phyloP scores from a whole-genome alignment of 2,329 filamentous ascomycete genomes.

The Geosmithia morbida region DNA sequence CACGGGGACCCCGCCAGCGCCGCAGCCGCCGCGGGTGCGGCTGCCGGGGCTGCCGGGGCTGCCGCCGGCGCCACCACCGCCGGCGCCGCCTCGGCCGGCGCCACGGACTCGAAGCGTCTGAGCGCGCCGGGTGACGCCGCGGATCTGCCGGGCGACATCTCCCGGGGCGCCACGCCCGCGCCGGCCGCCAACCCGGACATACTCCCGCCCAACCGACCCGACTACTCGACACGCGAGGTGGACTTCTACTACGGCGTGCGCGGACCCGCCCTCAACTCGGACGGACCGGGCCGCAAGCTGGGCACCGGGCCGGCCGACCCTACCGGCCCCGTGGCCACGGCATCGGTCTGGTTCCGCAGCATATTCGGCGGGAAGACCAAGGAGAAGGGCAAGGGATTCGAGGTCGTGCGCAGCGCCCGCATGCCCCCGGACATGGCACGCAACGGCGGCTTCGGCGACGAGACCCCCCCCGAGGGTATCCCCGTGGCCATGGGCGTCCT shows the following conservation, averaged over 20 bases:
- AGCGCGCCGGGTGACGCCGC: slow-evolving; percentile 19
- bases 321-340: slow-evolving; percentile 77
- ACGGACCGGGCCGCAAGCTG: slow-evolving; percentile 66
- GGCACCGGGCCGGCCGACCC: slow-evolving; percentile 93
- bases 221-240: slow-evolving; percentile 88
- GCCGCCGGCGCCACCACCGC: neutral
- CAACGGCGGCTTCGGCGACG: slow-evolving; percentile 41
- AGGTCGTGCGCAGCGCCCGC: slow-evolving; percentile 81
- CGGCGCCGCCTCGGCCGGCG: slow-evolving; percentile 3
- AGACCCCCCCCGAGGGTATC: slow-evolving; percentile 52
- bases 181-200: slow-evolving; percentile 18
- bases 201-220: slow-evolving; percentile 47
- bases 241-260: slow-evolving; percentile 95
- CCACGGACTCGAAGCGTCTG: slow-evolving; percentile 15
- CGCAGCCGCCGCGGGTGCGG: neutral
- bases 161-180: slow-evolving; percentile 28
- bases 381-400: slow-evolving; percentile 91
- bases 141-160: slow-evolving; percentile 22
- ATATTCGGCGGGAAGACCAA: slow-evolving; percentile 76
- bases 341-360: slow-evolving; percentile 75
- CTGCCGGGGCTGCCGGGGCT: neutral
- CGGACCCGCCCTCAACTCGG: slow-evolving; percentile 73
- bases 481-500: slow-evolving; percentile 48
- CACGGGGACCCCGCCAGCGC: neutral
- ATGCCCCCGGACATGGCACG: slow-evolving; percentile 59